Conservation (phyloP, 2,329 filamentous ascomycete genomes). For the Coniochaeta ligniaria region DNA sequence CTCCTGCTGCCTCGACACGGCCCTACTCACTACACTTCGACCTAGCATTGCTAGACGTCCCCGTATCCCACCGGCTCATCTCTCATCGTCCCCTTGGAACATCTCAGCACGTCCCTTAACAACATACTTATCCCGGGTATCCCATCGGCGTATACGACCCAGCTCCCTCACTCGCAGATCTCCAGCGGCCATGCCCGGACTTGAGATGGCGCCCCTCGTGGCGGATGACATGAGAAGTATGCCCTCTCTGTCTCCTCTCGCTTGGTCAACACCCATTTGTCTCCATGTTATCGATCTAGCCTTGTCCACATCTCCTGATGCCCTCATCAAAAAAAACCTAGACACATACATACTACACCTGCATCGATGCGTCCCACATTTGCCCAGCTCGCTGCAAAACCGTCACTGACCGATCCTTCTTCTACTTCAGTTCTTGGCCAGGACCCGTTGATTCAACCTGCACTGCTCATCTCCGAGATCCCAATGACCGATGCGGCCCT, state of each 20-base stretch:
- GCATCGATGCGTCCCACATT: background rate
- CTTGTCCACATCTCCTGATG: background rate
- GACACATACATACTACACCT: background rate
- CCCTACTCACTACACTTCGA: background rate
- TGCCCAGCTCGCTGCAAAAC: background rate
- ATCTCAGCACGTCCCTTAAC: background rate
- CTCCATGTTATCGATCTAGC: background rate
- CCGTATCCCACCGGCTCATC: background rate
- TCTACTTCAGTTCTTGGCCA: constrained; percentile 70
- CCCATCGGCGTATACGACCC: background rate
- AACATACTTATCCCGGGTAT: background rate
- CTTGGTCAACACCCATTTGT: background rate
- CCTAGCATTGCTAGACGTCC: background rate
- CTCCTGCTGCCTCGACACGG: background rate
- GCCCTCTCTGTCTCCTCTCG: background rate
- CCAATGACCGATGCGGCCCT: constrained; percentile 59
- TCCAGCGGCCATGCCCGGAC: constrained; percentile 27
- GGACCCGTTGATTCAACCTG: constrained; percentile 86
- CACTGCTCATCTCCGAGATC: constrained; percentile 80
- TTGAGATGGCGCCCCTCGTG: constrained; percentile 30
- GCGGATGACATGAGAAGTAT: constrained; percentile 36
- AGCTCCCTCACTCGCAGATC: constrained; percentile 2
- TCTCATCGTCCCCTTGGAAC: background rate
- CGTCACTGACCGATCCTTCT: constrained; percentile 17
- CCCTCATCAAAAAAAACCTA: background rate